Percentiles rank a stretch among this genome's conserved stretches.
phyloP scores from a whole-genome alignment of 1,139 yeast genomes.

The Blastobotrys indianensis region DNA sequence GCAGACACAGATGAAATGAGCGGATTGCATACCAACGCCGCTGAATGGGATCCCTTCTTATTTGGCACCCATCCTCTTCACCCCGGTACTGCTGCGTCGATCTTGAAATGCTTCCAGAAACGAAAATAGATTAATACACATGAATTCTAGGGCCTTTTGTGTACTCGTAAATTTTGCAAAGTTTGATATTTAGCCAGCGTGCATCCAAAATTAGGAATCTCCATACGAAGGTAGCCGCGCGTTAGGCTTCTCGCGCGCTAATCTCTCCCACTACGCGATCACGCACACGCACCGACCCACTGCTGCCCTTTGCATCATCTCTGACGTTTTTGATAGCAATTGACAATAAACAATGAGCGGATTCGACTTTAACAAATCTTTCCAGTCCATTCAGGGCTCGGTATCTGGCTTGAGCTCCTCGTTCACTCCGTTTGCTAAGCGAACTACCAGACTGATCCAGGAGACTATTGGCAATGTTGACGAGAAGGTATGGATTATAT shows the following conservation, averaged over 20 bases:
- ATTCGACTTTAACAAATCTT: slow-evolving; percentile 36
- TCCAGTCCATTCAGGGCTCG: slow-evolving; percentile 33
- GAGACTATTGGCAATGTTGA: slow-evolving; percentile 75
- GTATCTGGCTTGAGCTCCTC: slow-evolving; percentile 36
- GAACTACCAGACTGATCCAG: slow-evolving; percentile 74
- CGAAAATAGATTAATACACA: no score
- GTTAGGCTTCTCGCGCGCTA: not conserved
- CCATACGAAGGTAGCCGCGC: not conserved
- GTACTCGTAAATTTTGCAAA: no score
- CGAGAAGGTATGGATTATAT: slow-evolving; percentile 41
- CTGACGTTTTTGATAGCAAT: not conserved
- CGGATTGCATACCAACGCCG: no score
- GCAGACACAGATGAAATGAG: no score
- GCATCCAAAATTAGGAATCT: not conserved
- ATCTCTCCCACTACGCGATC: not conserved
- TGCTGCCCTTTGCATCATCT: no score
- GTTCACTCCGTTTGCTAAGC: slow-evolving; percentile 63
- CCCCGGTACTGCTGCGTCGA: no score
- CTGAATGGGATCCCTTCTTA: no score
- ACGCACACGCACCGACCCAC: not conserved
- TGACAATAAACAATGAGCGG: slow-evolving; percentile 24
- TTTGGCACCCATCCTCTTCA: no score
- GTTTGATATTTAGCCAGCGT: not conserved
- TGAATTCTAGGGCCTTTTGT: no score
- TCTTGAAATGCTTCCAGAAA: no score